Base-by-base conservation (phyloP, 169 alveolate genomes). In the Plasmodium reichenowi region DNA sequence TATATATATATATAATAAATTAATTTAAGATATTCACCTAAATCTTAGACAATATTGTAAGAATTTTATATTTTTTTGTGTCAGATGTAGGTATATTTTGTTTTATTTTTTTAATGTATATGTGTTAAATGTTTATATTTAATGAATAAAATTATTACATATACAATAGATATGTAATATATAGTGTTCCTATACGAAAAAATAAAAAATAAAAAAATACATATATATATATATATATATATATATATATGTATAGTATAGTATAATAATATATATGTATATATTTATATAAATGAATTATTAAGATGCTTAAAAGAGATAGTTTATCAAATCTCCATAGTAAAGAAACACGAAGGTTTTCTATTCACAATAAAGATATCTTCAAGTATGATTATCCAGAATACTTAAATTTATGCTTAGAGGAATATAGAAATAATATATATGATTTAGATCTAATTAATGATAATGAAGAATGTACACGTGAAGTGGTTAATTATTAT, bases 391-490 rank as follows among this genome's bases (percentile, higher is more conserved):
- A 71, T 7, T 86, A 72, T 54, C 15, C 88, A 15, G 92, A 86
- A 72, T 71, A 86, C 54, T n/a, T 86, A 59, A 86, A 71, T 38
- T 59, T 86, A 64, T 86, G 92, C 73, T 74, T 86, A 22, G 86
- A 56, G 43, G 92, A 86, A 56, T 86, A 86, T 50, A 86, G 43
- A 56, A 86, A 86, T n/a, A 86, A 86, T 56, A 86, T 86, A 71
- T 86, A 86, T 54, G 92, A 86, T 66, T 52, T 86, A 60, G 92
- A 86, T 50, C 72, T 86, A 86, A 86, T 86, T 71, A 86, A 86
- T 70, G 92, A 86, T 20, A 86, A 86, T 86, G 92, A 86, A 45
- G 92, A 86, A 71, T 86, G 92, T 72, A 86, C 70, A 87, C 86
- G 92, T 24, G 92, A 86, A 66, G 59, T 86, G 26, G 68, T 86